phyloP scores from a whole-genome alignment of 139 green algal species.

The Volvox africanus region DNA sequence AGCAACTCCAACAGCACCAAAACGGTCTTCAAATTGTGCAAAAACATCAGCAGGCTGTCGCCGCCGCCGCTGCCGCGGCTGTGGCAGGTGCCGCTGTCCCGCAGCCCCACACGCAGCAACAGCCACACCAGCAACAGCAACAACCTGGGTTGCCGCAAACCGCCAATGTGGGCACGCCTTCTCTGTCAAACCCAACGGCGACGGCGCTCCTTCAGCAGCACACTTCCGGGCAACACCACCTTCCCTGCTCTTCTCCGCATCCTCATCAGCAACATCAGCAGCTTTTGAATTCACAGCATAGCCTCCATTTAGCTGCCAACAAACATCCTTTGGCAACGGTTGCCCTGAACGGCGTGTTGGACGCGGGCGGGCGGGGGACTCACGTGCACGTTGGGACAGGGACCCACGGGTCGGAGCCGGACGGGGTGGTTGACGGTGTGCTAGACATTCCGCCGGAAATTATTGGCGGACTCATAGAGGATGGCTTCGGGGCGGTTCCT shows the following conservation, averaged over 20 bases:
- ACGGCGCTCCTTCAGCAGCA: neutral
- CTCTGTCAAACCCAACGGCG: neutral
- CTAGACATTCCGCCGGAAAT: slow-evolving; percentile 4
- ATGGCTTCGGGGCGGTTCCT: neutral
- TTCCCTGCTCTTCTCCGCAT: neutral
- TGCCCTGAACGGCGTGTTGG: neutral
- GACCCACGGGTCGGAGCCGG: neutral
- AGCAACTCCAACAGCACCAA: slow-evolving; percentile 2
- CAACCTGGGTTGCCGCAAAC: neutral
- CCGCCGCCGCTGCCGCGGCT: slow-evolving; percentile 1
- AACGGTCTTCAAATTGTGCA: neutral
- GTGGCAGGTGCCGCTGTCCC: slow-evolving; percentile 2
- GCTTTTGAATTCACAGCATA: neutral
- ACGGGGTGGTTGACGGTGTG: neutral
- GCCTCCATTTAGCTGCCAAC: neutral
- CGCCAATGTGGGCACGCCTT: neutral
- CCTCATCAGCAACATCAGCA: slow-evolving; percentile 16
- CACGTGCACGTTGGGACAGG: neutral
- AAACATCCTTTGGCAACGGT: neutral
- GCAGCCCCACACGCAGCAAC: neutral
- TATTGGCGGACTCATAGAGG: neutral
- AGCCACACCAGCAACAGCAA: neutral
- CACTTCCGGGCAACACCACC: neutral
- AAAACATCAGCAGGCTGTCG: slow-evolving; percentile 1
- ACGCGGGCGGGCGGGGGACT: neutral